Evolutionary conservation across 805 yeast genomes (phyloP), one percentile per base, ranked within the genome.

Genomic region (Torulaspora quercuum): DNA sequence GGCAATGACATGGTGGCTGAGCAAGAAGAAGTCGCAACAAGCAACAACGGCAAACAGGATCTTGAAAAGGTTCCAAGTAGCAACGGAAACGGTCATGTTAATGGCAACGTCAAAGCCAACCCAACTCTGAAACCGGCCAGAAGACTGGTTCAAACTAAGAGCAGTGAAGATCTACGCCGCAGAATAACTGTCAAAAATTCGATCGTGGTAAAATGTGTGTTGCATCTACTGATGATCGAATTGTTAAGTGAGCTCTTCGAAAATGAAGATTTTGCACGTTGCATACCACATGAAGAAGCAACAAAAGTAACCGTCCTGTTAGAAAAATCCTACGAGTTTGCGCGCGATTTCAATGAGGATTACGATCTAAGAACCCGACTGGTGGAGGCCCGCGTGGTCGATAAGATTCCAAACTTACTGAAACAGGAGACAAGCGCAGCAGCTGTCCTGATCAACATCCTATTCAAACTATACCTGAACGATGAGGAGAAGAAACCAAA

Each of bases 361-460:
- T 82, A 83, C 59, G 88, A 87, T 36, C 68, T 92, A 50, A 70
- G 99, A 46, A 82, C 85, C n/a, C 70, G 92, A 50, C 67, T 92
- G 26, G 89, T 94, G 80, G 84, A 87, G 53, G 85, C 92, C 3
- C 95, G 96, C 1, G 80, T 88, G 25, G 90, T 89, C 63, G 95
- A 87, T 53, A 81, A 89, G 55, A 72, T 90, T 37, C 98, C 99
- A 13, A 94, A 92, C 51, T 65, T 92, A 50, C 67, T 89, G 50
- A 84, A 85, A 51, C 98, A 94, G 62, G 98, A 94, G 61, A 80
- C 95, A 0, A 77, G 87, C 22, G 78, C 96, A 0, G 81, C 95
- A 1, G 90, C 95, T 1, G 95, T 88, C 1, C 83, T 80, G 57
- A 78, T 90, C 45, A 79, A 81, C 50, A 73, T 89, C 29, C 70